These are phyloP conservation scores for Penicillium ochrochloron DNA, from an alignment of 495 filamentous ascomycete genomes.

Conservation along the genomic window DNA sequence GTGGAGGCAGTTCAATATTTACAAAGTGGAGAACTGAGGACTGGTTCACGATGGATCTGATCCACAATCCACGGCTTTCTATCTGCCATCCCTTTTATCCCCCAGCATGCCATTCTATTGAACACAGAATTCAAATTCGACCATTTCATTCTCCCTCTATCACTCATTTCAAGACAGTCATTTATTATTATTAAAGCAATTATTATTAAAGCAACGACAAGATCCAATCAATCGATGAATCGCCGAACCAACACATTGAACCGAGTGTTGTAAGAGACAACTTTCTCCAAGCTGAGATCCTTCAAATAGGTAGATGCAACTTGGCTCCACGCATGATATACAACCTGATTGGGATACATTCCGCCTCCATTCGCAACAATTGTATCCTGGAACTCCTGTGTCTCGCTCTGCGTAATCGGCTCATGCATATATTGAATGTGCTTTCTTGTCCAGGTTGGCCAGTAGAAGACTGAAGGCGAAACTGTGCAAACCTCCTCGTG, in stretches of 20 bases:
- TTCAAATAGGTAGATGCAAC: constrained; percentile 47
- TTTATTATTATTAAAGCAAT: neutral
- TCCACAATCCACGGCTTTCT: neutral
- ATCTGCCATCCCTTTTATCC: neutral
- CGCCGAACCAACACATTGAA: constrained; percentile 52
- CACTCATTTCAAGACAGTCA: neutral
- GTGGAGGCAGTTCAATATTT: neutral
- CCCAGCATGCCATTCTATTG: no score
- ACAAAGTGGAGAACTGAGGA: neutral
- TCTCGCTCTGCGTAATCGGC: constrained; percentile 33
- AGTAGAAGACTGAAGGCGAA: constrained; percentile 51
- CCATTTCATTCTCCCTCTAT: neutral
- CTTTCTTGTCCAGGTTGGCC: constrained; percentile 54
- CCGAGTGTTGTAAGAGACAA: constrained; percentile 43
- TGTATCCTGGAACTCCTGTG: constrained; percentile 5
- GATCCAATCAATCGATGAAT: constrained; percentile 34
- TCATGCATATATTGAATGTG: constrained; percentile 54
- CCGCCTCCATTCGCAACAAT: constrained; percentile 39
- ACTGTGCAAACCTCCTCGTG: constrained; percentile 47
- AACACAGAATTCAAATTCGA: no score
- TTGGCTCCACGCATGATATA: constrained; percentile 54
- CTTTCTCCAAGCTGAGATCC: constrained; percentile 39
- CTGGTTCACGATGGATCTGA: neutral
- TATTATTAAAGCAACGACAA: neutral
- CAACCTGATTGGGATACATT: constrained; percentile 48